These are phyloP conservation scores for Psilocybe tampanensis DNA, from an alignment of 768 basidiomycete species.

Conservation along the genomic window DNA sequence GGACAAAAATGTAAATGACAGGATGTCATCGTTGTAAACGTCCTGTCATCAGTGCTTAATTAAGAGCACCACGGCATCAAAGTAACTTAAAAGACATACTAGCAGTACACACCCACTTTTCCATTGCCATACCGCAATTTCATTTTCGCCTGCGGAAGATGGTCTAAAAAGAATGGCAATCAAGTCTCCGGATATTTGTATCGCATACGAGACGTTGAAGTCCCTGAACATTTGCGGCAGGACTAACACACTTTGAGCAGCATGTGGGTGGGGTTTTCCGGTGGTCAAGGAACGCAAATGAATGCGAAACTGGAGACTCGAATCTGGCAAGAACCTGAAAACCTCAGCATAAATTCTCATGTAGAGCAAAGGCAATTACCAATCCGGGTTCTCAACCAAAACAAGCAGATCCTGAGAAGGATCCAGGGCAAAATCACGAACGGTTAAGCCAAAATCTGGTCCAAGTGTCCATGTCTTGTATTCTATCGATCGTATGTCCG, in stretches of 20 bases:
- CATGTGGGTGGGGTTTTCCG: slow-evolving; percentile 48
- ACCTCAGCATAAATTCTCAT: neutral
- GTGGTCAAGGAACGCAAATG: slow-evolving; percentile 36
- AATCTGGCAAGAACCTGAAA: slow-evolving; percentile 1
- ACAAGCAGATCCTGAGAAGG: slow-evolving; percentile 68
- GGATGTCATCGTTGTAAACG: slow-evolving; percentile 33
- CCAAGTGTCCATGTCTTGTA: slow-evolving; percentile 46
- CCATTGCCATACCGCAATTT: slow-evolving; percentile 70
- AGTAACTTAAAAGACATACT: slow-evolving; percentile 37
- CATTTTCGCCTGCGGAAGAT: slow-evolving; percentile 35
- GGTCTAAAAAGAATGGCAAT: slow-evolving; percentile 51
- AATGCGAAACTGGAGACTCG: neutral
- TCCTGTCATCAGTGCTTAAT: slow-evolving; percentile 21
- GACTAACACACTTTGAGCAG: slow-evolving; percentile 34
- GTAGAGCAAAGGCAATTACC: neutral
- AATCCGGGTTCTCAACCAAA: slow-evolving; percentile 36
- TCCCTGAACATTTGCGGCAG: slow-evolving; percentile 24
- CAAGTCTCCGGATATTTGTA: slow-evolving; percentile 59
- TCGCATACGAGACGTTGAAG: slow-evolving; percentile 36
- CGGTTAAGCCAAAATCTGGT: slow-evolving; percentile 28
- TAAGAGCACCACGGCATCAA: neutral
- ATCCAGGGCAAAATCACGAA: slow-evolving; percentile 68
- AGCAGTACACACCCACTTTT: slow-evolving; percentile 50
- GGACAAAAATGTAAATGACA: slow-evolving; percentile 45
- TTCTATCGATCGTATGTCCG: slow-evolving; percentile 46